Percentiles rank a stretch among this genome's conserved stretches.
Evolutionary conservation across 441 rosid species (phyloP).

Genomic region (Brassica balearica): DNA sequence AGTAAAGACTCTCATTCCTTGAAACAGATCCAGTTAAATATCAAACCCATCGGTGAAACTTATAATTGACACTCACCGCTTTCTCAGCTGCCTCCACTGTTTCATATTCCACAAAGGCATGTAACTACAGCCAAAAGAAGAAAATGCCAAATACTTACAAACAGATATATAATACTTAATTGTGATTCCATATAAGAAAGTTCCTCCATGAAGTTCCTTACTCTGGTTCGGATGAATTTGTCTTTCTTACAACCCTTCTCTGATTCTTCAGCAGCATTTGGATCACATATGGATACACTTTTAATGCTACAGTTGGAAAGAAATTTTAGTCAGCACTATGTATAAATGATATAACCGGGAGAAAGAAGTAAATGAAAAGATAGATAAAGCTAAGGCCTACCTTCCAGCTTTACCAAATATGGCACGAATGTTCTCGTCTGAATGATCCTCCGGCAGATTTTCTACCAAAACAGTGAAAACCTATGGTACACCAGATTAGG

Average conservation of each 20-base stretch:
- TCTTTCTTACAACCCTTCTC: conserved; percentile 65
- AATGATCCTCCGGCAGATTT: conserved; percentile 92
- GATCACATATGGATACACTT: conserved; percentile 62
- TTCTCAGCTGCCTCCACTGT: conserved; percentile 86
- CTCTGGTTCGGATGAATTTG: conserved; percentile 64
- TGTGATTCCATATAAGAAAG: conserved; percentile 2
- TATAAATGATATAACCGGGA: neutral
- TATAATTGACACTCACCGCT: conserved; percentile 65
- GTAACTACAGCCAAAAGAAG: conserved; percentile 55
- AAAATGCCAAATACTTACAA: conserved; percentile 19
- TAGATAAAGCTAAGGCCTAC: conserved; percentile 49
- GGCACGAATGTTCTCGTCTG: conserved; percentile 64
- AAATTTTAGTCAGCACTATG: neutral
- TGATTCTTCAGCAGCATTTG: conserved; percentile 61
- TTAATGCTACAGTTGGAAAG: conserved; percentile 56
- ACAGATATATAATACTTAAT: neutral
- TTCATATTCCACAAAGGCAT: conserved; percentile 90
- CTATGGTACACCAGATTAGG: conserved; percentile 55
- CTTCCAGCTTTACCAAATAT: conserved; percentile 81
- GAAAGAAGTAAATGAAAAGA: neutral
- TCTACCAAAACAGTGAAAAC: conserved; percentile 86
- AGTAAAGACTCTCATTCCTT: neutral
- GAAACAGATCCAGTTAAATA: neutral
- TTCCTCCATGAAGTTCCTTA: conserved; percentile 40
- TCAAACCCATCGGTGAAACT: neutral